These are phyloP conservation scores for Alternaria angustiovoidea DNA, from an alignment of 2,329 filamentous ascomycete genomes.

Conservation along the genomic window DNA sequence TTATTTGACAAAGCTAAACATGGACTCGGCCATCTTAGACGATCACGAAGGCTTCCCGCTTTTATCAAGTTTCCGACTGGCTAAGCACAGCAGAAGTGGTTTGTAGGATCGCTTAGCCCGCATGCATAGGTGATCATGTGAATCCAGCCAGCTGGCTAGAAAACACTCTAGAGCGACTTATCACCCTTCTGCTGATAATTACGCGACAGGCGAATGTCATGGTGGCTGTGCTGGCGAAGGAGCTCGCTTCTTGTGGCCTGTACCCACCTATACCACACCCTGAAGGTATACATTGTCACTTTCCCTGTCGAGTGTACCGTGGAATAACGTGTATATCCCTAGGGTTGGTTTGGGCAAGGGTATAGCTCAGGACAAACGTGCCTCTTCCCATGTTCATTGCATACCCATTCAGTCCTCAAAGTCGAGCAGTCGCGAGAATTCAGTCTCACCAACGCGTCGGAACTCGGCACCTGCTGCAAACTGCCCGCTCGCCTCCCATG, in stretches of 20 bases:
- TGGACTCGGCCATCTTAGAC: slow-evolving; percentile 21
- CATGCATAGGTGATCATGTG: slow-evolving; percentile 43
- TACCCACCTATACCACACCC: too few relatives aligned
- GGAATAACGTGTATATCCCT: too few relatives aligned
- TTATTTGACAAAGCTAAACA: slow-evolving; percentile 26
- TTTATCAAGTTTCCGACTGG: slow-evolving; percentile 42
- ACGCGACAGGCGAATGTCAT: background rate
- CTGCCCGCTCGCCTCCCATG: slow-evolving; percentile 91
- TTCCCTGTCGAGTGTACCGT: too few relatives aligned
- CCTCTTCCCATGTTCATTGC: background rate
- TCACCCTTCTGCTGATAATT: background rate
- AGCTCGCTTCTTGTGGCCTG: too few relatives aligned
- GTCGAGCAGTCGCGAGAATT: slow-evolving; percentile 55
- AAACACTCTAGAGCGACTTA: background rate
- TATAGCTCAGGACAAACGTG: too few relatives aligned
- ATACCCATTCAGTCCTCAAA: slow-evolving; percentile 36
- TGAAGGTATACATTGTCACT: too few relatives aligned
- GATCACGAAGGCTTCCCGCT: slow-evolving; percentile 33
- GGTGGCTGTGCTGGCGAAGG: background rate
- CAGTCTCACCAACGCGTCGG: slow-evolving; percentile 51
- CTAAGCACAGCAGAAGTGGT: slow-evolving; percentile 29
- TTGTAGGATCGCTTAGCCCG: slow-evolving; percentile 39
- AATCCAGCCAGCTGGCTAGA: slow-evolving; percentile 12
- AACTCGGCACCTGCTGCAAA: slow-evolving; percentile 85
- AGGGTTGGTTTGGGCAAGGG: too few relatives aligned